phyloP scores from a whole-genome alignment of 768 basidiomycete genomes.

The Pleurotus ostreatus region DNA sequence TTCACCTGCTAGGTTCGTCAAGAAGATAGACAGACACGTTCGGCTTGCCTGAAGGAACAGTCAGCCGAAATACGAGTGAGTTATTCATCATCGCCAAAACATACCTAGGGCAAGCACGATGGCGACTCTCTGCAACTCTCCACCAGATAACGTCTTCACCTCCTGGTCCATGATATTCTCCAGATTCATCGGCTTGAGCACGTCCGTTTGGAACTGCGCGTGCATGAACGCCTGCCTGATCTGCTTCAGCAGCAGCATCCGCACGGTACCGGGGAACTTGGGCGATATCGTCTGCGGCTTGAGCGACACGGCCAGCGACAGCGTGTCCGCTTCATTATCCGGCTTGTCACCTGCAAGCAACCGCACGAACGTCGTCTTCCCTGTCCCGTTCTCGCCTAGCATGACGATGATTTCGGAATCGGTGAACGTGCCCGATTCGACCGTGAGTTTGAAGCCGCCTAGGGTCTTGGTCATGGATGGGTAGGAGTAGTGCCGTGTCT shows the following conservation, averaged over 20 bases:
- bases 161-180: slow-evolving; percentile 97
- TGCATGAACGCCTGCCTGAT: slow-evolving; percentile 98
- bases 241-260: slow-evolving; percentile 89
- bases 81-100: slow-evolving; percentile 3
- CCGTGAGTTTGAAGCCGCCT: slow-evolving; percentile 91
- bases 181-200: slow-evolving; percentile 94
- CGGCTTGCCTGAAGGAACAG: slow-evolving; percentile 51
- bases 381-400: slow-evolving; percentile 98
- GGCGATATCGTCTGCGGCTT: slow-evolving; percentile 99
- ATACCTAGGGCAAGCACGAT: slow-evolving; percentile 88
- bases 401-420: slow-evolving; percentile 99
- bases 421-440: slow-evolving; percentile 88
- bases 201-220: slow-evolving; percentile 99
- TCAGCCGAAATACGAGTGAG: background rate
- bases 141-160: slow-evolving; percentile 96
- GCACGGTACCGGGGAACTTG: slow-evolving; percentile 95
- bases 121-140: slow-evolving; percentile 96
- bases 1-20: slow-evolving; percentile 85
- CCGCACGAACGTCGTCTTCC: slow-evolving; percentile 98
- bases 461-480: slow-evolving; percentile 97
- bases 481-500: slow-evolving; percentile 87
- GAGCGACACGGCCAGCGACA: slow-evolving; percentile 82
- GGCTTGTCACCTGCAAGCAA: slow-evolving; percentile 91
- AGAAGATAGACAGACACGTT: slow-evolving; percentile 88
- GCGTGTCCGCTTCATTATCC: slow-evolving; percentile 78